Evolutionary conservation across 1,139 yeast species (phyloP), one percentile per base, ranked within the genome.

Genomic region (Sugiyamaella castrensis): DNA sequence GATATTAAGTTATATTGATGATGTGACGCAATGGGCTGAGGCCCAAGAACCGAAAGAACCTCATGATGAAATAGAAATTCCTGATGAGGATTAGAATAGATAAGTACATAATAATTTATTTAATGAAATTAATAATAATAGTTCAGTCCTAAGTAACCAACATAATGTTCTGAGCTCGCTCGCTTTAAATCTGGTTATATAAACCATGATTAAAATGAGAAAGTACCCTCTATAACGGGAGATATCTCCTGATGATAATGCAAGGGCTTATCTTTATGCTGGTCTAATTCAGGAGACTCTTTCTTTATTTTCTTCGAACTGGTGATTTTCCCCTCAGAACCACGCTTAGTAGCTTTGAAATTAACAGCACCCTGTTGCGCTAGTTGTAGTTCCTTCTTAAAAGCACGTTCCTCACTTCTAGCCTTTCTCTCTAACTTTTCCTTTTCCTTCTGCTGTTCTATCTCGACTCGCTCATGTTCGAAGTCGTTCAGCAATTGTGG

Each of bases 11-110:
- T 89, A 89, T 66, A 86, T 94, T 35, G 99, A 92, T 64, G 98
- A 92, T 66, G 87, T 92, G 19, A 92, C 98, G 0, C 99, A 92
- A 65, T 92, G 98, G 98, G 82, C 89, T 27, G 99, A 94, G 65
- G 74, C 82, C 6, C 98, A 92, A 68, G 99, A 92, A 67, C 98
- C 97, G 16, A 91, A 91, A 65, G 98, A 91, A 64, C 98, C 98
- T 0, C 76, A 79, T 35, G 98, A 91, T 55, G 88, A 82, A 55
- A 65, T 78, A 13, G 91, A 84, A 45, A 61, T 75, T 7, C 82
- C 77, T 5, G 86, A 81, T 8, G 74, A 70, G 30, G 73, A 66
- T 19, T 54, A 48, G 24, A 19, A 19, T 19, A 12, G 12, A 12
- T n/a, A 6, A 27, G 26, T 29, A 35, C 34, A 42, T 34, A 36